Percentiles rank a stretch among this genome's conserved stretches.
Conservation (phyloP, 2,329 filamentous ascomycete genomes). For the Fusarium metavorans region DNA sequence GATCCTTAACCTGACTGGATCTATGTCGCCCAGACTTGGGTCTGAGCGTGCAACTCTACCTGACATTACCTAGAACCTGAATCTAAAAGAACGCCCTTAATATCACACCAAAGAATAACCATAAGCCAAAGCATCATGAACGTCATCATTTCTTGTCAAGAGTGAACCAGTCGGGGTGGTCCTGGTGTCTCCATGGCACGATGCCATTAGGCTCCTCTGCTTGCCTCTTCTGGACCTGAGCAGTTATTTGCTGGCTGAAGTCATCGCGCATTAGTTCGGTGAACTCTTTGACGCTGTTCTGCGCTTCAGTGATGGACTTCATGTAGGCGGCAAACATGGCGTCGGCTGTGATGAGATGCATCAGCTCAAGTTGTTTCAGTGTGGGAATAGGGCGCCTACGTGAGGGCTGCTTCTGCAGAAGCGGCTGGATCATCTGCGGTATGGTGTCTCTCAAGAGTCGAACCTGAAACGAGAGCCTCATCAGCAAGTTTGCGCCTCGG, state of each 20-base stretch:
- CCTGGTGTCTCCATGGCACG: constrained; percentile 68
- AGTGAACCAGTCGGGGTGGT: constrained; percentile 70
- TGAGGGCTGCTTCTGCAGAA: constrained; percentile 62
- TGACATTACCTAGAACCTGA: not conserved
- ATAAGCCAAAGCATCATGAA: constrained; percentile 7
- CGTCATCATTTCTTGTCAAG: constrained; percentile 44
- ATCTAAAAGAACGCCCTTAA: constrained; percentile 16
- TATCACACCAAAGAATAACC: constrained; percentile 7
- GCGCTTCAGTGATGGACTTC: constrained; percentile 60
- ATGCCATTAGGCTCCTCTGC: constrained; percentile 67
- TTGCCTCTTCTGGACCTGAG: constrained; percentile 65
- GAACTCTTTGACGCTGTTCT: constrained; percentile 65
- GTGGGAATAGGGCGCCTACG: constrained; percentile 56
- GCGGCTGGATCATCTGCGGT: constrained; percentile 58
- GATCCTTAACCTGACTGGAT: not conserved
- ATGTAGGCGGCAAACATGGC: constrained; percentile 61
- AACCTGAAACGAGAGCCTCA: constrained; percentile 41
- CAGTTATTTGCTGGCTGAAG: constrained; percentile 62
- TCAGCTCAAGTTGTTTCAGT: constrained; percentile 33
- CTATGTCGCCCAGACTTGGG: not conserved
- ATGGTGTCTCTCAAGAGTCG: constrained; percentile 53
- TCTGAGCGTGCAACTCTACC: not conserved
- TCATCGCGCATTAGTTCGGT: constrained; percentile 60
- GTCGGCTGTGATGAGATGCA: constrained; percentile 57
- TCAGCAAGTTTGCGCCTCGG: constrained; percentile 36